A percentile compares a stretch with the other conserved stretches of the same genome.
Evolutionary conservation across 202 grass and related monocot genomes (phyloP).

Genomic region (Saccharum hybrid): DNA sequence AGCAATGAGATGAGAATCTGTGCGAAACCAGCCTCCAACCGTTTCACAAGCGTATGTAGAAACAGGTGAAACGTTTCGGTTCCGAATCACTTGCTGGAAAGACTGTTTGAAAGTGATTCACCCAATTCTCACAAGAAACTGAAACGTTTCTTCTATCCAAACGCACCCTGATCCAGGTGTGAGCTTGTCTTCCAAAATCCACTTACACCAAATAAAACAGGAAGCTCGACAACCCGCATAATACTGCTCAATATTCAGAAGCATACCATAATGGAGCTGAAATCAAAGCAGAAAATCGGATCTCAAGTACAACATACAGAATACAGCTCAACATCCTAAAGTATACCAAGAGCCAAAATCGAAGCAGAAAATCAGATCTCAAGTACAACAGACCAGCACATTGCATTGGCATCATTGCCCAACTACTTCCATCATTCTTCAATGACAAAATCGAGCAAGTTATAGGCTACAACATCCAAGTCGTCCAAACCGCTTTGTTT

Average conservation of each 20-base stretch:
- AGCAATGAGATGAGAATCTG: too few species aligned
- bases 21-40: background rate
- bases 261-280: background rate
- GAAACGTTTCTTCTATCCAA: background rate
- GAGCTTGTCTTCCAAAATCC: background rate
- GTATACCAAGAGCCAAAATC: background rate
- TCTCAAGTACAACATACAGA: background rate
- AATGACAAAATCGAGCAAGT: slow-evolving; percentile 1
- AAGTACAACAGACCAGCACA: slow-evolving; percentile 3
- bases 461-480: background rate
- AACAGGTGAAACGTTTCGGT: background rate
- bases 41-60: background rate
- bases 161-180: background rate
- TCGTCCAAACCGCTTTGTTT: background rate
- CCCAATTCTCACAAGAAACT: background rate
- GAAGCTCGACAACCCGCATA: background rate
- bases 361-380: slow-evolving; percentile 19
- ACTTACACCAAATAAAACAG: slow-evolving; percentile 7
- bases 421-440: background rate
- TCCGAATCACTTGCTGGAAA: background rate
- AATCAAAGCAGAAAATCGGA: background rate
- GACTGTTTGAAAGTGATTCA: background rate
- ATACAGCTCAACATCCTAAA: background rate
- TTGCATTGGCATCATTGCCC: background rate
- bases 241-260: background rate